These are phyloP conservation scores for Penicillium goetzii DNA, from an alignment of 495 filamentous ascomycete genomes.

Conservation along the genomic window DNA sequence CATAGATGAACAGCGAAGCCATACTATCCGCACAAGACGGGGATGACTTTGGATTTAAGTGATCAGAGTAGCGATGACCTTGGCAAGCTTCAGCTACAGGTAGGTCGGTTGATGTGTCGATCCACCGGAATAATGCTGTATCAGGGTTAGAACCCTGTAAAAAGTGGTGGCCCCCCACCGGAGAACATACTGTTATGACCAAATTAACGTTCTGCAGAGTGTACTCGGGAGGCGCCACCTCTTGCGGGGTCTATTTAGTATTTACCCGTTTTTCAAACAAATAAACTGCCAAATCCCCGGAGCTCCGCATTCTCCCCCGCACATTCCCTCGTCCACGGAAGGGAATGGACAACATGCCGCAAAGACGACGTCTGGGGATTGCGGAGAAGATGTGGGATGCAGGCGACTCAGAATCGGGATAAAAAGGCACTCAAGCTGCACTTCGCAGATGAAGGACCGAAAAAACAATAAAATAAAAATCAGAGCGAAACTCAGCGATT, in stretches of 20 bases:
- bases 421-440: conserved; percentile 6
- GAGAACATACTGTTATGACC: neutral
- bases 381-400: conserved; percentile 5
- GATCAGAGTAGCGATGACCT: too few species aligned
- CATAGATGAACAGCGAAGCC: neutral
- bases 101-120: neutral
- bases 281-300: neutral
- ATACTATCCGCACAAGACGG: neutral
- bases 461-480: neutral
- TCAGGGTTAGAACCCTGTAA: neutral
- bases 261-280: neutral
- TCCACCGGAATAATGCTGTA: conserved; percentile 21
- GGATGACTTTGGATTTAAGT: neutral
- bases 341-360: neutral
- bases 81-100: neutral
- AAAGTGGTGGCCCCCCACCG: conserved; percentile 9
- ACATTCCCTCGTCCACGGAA: neutral
- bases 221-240: conserved; percentile 7
- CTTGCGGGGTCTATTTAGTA: neutral
- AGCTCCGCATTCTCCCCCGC: conserved; percentile 11
- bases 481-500: neutral
- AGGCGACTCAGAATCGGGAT: neutral
- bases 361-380: neutral
- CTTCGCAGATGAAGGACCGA: neutral
- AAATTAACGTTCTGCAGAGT: conserved; percentile 1